A percentile compares a stretch with the other conserved stretches of the same genome.
These are phyloP conservation scores for Syncephalastrum contaminatum DNA, from an alignment of 371 early-diverging fungal genomes.

Conservation along the genomic window DNA sequence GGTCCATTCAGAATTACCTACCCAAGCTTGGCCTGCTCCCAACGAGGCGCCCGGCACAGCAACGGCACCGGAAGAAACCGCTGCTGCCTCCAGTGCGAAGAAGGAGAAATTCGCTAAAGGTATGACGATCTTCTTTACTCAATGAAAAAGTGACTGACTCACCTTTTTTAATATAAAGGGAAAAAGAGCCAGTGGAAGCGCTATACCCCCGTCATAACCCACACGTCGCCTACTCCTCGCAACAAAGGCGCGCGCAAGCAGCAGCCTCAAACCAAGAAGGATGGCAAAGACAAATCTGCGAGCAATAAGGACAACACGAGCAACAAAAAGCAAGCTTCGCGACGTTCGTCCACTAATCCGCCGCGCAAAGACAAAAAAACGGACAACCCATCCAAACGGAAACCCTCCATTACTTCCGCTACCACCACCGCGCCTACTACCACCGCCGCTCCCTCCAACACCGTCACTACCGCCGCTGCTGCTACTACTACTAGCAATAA, in stretches of 20 bases:
- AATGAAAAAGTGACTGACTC: constrained; percentile 20
- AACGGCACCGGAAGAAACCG: constrained; percentile 31
- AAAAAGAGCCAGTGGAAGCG: constrained; percentile 59
- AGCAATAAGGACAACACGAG: not conserved
- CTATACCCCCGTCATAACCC: constrained; percentile 63
- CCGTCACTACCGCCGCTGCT: constrained; percentile 1
- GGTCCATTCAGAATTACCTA: too few relatives aligned
- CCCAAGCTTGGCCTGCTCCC: constrained; percentile 48
- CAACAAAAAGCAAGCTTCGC: not conserved
- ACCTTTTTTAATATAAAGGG: constrained; percentile 38
- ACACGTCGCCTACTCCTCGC: constrained; percentile 46
- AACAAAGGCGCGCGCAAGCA: constrained; percentile 15
- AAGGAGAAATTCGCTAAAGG: constrained; percentile 43
- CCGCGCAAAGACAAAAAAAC: constrained; percentile 1
- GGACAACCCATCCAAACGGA: not conserved
- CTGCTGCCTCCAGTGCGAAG: constrained; percentile 5
- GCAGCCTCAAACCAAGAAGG: not conserved
- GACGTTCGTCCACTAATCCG: not conserved
- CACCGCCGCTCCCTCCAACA: not conserved
- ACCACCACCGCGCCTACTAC: not conserved
- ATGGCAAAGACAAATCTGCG: not conserved
- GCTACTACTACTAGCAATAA: not conserved
- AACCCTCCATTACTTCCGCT: too few relatives aligned
- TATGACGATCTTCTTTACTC: constrained; percentile 12
- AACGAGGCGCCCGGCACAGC: constrained; percentile 32